These are phyloP conservation scores for Chytridium lagenaria DNA, from an alignment of 371 early-diverging fungal genomes.

Conservation along the genomic window DNA sequence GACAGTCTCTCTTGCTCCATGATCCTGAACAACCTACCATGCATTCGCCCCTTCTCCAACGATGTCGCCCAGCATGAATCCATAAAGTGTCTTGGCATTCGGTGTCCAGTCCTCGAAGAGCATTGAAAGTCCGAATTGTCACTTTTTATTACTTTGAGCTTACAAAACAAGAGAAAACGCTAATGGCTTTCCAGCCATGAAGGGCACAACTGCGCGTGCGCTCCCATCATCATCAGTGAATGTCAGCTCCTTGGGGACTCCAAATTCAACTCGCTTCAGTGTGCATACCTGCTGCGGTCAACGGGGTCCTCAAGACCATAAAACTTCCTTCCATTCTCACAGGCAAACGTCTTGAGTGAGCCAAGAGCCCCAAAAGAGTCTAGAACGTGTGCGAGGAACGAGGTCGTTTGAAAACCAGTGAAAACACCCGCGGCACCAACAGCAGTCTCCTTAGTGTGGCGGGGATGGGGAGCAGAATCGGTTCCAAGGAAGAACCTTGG, in stretches of 20 bases:
- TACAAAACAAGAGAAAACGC: not conserved
- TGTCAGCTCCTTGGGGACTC: constrained; percentile 63
- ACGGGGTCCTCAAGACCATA: constrained; percentile 54
- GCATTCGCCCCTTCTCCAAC: constrained; percentile 66
- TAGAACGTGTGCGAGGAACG: constrained; percentile 86
- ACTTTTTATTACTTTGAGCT: not conserved
- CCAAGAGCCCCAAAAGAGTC: constrained; percentile 86
- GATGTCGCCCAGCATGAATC: constrained; percentile 46
- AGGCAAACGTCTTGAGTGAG: constrained; percentile 79
- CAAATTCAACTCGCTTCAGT: constrained; percentile 57
- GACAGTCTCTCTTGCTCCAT: not conserved
- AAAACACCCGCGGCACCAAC: constrained; percentile 86
- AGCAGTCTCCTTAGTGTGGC: constrained; percentile 83
- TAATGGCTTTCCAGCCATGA: constrained; percentile 70
- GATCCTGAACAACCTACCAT: constrained; percentile 42
- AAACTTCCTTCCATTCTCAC: constrained; percentile 82
- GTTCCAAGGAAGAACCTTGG: constrained; percentile 96
- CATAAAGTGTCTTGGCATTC: constrained; percentile 26
- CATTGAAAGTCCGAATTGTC: constrained; percentile 21
- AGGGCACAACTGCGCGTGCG: constrained; percentile 79
- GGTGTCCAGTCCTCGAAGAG: not conserved
- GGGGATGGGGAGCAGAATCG: constrained; percentile 96
- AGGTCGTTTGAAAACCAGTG: constrained; percentile 82
- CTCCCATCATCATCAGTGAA: constrained; percentile 60
- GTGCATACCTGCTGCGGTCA: not conserved